A percentile compares a stretch with the other conserved stretches of the same genome.
Conservation (phyloP, 306 rosid genomes). For the Lupinus albus region DNA sequence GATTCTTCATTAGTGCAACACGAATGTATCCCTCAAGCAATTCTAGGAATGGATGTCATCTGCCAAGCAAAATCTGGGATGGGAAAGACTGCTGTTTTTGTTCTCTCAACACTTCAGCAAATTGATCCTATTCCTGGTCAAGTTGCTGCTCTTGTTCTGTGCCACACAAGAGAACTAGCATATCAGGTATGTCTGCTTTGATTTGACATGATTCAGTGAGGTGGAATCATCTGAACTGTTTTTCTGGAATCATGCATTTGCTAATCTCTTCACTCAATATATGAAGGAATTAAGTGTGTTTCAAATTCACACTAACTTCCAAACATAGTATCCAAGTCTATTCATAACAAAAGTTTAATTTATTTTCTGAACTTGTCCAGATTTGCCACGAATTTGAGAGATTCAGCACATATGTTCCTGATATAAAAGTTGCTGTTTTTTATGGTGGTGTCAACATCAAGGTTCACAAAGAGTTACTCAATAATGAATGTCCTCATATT, state of each 20-base stretch:
- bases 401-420: conserved; percentile 69
- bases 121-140: conserved; percentile 77
- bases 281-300: not conserved
- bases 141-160: conserved; percentile 72
- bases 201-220: conserved; percentile 5
- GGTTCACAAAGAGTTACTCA: conserved; percentile 69
- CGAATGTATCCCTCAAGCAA: conserved; percentile 82
- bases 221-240: conserved; percentile 11
- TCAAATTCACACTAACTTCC: not conserved
- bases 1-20: conserved; percentile 76
- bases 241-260: not conserved
- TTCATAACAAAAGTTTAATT: conserved; percentile 18
- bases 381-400: conserved; percentile 78
- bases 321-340: not conserved
- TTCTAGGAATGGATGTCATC: conserved; percentile 74
- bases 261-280: not conserved
- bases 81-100: conserved; percentile 84
- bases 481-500: conserved; percentile 77
- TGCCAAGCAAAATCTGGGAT: conserved; percentile 81
- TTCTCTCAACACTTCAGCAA: conserved; percentile 69
- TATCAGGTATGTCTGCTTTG: conserved; percentile 56
- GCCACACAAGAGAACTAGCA: conserved; percentile 77
- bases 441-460: conserved; percentile 70
- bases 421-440: conserved; percentile 64
- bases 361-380: conserved; percentile 45